Percentiles rank a stretch among this genome's conserved stretches.
phyloP scores from a whole-genome alignment of 2,329 filamentous ascomycete species.

The Apiospora sp. region DNA sequence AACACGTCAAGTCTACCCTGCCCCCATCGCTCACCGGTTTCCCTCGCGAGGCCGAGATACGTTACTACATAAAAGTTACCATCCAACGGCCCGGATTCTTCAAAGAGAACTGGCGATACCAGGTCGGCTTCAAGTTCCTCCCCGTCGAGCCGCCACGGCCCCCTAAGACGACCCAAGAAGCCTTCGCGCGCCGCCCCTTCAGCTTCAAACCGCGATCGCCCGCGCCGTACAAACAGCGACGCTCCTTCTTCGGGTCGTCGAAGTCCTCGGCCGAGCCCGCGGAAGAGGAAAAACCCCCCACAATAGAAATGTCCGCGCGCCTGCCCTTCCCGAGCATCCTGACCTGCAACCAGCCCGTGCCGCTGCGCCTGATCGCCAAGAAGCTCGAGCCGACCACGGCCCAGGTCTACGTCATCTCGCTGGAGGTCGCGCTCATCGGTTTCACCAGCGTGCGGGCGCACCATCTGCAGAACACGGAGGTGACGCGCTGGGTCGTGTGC shows the following conservation, averaged over 20 bases:
- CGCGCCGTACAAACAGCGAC: constrained; percentile 56
- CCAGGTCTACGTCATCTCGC: constrained; percentile 75
- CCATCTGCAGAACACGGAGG: constrained; percentile 74
- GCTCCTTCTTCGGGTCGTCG: constrained; percentile 61
- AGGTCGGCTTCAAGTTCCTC: constrained; percentile 80
- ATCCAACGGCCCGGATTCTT: constrained; percentile 87
- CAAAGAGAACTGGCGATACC: constrained; percentile 84
- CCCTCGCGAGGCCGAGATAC: constrained; percentile 85
- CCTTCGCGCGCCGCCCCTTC: constrained; percentile 80
- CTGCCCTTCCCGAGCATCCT: constrained; percentile 87
- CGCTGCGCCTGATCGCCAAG: constrained; percentile 80
- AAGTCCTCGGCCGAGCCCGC: constrained; percentile 29
- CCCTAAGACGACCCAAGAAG: constrained; percentile 73
- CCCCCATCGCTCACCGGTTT: constrained; percentile 91
- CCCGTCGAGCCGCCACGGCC: constrained; percentile 90
- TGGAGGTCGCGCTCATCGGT: constrained; percentile 84
- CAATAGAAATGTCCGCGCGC: constrained; percentile 78
- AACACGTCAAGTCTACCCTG: constrained; percentile 84
- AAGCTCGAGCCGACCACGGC: constrained; percentile 76
- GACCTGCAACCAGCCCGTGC: constrained; percentile 87
- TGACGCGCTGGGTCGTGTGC: constrained; percentile 77
- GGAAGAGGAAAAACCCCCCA: constrained; percentile 61
- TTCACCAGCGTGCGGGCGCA: constrained; percentile 83
- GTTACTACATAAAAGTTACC: constrained; percentile 96
- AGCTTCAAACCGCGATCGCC: constrained; percentile 57